Percentiles rank a stretch among this genome's conserved stretches.
phyloP scores from a whole-genome alignment of 2,329 filamentous ascomycete genomes.

The Chaetomiaceae sp. region DNA sequence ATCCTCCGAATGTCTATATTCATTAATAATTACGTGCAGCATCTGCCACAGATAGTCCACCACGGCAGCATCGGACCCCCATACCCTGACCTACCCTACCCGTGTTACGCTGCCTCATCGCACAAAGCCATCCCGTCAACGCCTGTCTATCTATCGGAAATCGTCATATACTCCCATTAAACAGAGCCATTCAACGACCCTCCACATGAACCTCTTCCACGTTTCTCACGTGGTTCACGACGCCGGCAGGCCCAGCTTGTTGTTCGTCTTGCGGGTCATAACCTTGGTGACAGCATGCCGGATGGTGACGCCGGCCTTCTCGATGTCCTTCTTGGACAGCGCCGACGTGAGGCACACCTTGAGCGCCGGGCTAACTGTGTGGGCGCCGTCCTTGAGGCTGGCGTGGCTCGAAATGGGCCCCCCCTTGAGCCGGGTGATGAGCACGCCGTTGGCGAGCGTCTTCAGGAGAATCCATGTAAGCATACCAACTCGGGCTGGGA shows the following conservation, averaged over 20 bases:
- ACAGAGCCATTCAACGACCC: not conserved
- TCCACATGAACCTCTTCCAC: not conserved
- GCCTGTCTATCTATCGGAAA: not conserved
- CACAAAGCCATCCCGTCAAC: not conserved
- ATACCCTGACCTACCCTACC: not conserved
- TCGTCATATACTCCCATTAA: not conserved
- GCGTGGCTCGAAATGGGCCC: slow-evolving; percentile 60
- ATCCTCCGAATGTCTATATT: too few species aligned
- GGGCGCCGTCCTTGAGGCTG: slow-evolving; percentile 61
- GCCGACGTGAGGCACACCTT: slow-evolving; percentile 89
- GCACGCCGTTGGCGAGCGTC: slow-evolving; percentile 78
- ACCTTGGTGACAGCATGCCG: slow-evolving; percentile 92
- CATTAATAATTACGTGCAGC: slow-evolving; percentile 8
- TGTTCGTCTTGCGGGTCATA: slow-evolving; percentile 59
- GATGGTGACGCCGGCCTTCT: slow-evolving; percentile 84
- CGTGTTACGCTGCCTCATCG: not conserved
- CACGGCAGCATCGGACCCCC: not conserved
- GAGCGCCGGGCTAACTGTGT: slow-evolving; percentile 69
- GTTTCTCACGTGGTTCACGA: not conserved
- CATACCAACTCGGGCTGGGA: not conserved
- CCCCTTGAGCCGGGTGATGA: slow-evolving; percentile 81
- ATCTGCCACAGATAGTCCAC: not conserved
- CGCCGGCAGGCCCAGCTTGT: slow-evolving; percentile 35
- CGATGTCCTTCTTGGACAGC: slow-evolving; percentile 87
- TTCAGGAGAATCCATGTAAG: slow-evolving; percentile 30